Evolutionary conservation across 345 rosid species (phyloP).

Genomic region (Bretschneidera sinensis): DNA sequence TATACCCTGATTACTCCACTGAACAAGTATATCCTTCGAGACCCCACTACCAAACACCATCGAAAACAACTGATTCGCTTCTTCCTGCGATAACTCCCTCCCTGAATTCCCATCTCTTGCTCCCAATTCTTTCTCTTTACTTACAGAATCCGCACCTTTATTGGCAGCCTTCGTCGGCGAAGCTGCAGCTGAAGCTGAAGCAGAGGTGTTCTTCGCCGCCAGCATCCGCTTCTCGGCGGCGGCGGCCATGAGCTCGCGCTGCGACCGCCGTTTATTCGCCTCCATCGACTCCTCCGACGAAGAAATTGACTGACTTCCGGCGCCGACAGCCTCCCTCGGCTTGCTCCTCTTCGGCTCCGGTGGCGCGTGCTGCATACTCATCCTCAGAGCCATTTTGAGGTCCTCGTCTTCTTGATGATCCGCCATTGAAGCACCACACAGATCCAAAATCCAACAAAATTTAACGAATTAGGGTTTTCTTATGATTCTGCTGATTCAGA

Average conservation of each 20-base stretch:
- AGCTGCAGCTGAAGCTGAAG: conserved; percentile 26
- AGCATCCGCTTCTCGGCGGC: conserved; percentile 93
- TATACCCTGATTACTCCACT: conserved; percentile 97
- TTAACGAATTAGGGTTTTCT: conserved; percentile 15
- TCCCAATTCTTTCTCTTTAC: conserved; percentile 27
- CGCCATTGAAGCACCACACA: conserved; percentile 47
- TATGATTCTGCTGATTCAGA: background rate
- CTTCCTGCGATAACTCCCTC: conserved; percentile 33
- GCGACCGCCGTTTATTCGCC: conserved; percentile 52
- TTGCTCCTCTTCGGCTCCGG: conserved; percentile 98
- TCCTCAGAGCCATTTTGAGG: conserved; percentile 72
- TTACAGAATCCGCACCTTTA: conserved; percentile 17
- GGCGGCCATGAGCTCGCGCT: conserved; percentile 94
- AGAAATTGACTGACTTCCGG: conserved; percentile 21
- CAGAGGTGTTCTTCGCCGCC: conserved; percentile 25
- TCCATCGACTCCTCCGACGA: conserved; percentile 41
- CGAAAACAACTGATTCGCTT: conserved; percentile 59
- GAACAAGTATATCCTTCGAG: conserved; percentile 71
- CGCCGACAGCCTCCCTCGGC: conserved; percentile 57
- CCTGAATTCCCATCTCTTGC: conserved; percentile 18
- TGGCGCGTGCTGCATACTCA: conserved; percentile 86
- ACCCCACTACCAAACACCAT: conserved; percentile 74
- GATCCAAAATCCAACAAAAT: background rate
- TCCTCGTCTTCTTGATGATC: conserved; percentile 92
- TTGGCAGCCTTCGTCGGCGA: conserved; percentile 16